These are phyloP conservation scores for Coffea eugenioides DNA, from an alignment of 257 asterid genomes.

Conservation along the genomic window DNA sequence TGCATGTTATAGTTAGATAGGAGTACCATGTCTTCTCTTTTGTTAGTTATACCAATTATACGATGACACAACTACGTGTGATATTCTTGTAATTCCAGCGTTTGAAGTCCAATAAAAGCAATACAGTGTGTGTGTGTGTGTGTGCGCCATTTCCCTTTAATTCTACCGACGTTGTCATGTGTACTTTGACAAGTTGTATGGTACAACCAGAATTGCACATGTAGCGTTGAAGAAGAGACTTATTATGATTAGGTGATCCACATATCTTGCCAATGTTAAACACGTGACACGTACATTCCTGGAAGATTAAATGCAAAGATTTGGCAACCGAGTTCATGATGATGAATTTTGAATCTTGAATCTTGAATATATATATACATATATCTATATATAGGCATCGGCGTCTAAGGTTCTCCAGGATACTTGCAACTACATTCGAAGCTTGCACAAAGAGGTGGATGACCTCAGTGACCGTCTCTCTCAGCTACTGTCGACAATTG, in stretches of 20 bases:
- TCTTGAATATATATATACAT: too few relatives aligned
- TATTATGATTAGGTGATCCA: neutral
- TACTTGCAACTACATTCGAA: constrained; percentile 86
- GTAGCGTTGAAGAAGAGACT: neutral
- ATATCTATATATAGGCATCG: constrained; percentile 46
- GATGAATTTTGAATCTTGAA: neutral
- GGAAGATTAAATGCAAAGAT: neutral
- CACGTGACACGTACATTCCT: neutral
- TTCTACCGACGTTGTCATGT: neutral
- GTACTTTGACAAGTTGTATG: neutral
- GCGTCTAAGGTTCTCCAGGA: constrained; percentile 91
- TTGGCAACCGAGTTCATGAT: neutral
- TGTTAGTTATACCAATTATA: neutral
- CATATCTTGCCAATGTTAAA: neutral
- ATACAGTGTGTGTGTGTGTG: neutral
- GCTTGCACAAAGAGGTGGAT: constrained; percentile 81
- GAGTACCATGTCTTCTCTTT: neutral
- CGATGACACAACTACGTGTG: neutral
- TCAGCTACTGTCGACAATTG: constrained; percentile 69
- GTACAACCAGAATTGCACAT: neutral
- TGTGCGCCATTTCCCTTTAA: neutral
- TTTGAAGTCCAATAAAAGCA: neutral
- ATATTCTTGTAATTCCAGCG: neutral
- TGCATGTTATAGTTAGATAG: neutral
- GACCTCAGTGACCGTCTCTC: constrained; percentile 90